Base-by-base conservation (phyloP, 306 rosid species). In the Malus orientalis region DNA sequence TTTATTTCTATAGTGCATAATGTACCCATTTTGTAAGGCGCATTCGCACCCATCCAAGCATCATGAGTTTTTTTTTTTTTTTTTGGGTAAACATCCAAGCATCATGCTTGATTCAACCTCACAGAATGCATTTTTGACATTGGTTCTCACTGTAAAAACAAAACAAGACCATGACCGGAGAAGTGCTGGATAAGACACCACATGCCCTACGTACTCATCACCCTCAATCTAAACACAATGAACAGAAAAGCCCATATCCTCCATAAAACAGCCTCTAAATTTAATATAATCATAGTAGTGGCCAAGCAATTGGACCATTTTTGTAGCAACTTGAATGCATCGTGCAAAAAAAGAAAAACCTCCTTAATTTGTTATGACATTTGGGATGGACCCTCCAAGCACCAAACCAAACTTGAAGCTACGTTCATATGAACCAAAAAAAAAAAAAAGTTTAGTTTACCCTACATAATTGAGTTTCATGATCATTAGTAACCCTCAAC, bases 171-270 rank as follows among this genome's bases (percentile, higher is more conserved):
- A 88, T 84, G 69, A 80, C 80, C 73, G 25, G 25, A 25, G 25
- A 25, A 25, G 25, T 40, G 51, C 69, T 57, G 74, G 77, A 76
- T 75, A 84, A 80, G 74, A 82, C 6, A 42, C 25, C 73, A 55
- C 88, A 78, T 59, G 75, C 75, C 47, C 79, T 64, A 75, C 82
- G 79, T 76, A 71, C 82, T 62, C 59, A 53, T 76, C 58, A 67
- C 57, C 66, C 70, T 78, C 77, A 51, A 64, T 84, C 53, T 80
- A 75, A 75, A 42, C 81, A 74, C 74, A 74, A 42, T 57, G 61
- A 81, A 83, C 79, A 64, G 69, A 54, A 54, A 47, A 76, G 84
- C 79, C 90, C 90, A 88, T 73, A 5, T 82, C 74, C 74, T 82
- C 25, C 12, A 44, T 65, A 2, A 51, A 20, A 20, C 40, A 64